Conservation (phyloP, 1,284 basidiomycete species). For the Leccinum pachyderme region DNA sequence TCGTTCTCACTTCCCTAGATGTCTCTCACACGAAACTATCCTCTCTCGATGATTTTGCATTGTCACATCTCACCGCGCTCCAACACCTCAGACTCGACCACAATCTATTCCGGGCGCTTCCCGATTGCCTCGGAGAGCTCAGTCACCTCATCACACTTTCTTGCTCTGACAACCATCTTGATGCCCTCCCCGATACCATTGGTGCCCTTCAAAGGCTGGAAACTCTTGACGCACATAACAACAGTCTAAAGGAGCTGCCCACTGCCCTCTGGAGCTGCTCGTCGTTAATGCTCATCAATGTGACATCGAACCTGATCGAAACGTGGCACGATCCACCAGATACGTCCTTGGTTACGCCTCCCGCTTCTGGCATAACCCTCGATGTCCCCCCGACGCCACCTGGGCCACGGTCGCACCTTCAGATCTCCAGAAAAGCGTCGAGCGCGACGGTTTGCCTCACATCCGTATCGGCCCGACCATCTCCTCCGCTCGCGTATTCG, state of each 20-base stretch:
- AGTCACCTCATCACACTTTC: slow-evolving; percentile 71
- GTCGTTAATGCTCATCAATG: slow-evolving; percentile 75
- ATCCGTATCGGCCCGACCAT: slow-evolving; percentile 30
- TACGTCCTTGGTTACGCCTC: slow-evolving; percentile 13
- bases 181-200: slow-evolving; percentile 74
- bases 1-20: slow-evolving; percentile 78
- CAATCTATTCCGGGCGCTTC: slow-evolving; percentile 86
- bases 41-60: slow-evolving; percentile 71
- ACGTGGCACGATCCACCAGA: slow-evolving; percentile 67
- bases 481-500: slow-evolving; percentile 71
- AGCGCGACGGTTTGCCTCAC: slow-evolving; percentile 18
- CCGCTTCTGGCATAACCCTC: slow-evolving; percentile 18
- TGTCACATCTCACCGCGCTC: slow-evolving; percentile 76
- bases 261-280: slow-evolving; percentile 83
- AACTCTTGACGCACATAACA: slow-evolving; percentile 86
- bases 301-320: slow-evolving; percentile 85
- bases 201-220: slow-evolving; percentile 79
- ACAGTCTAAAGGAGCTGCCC: slow-evolving; percentile 82
- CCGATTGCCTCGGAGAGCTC: slow-evolving; percentile 78
- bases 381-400: slow-evolving; percentile 19
- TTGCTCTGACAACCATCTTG: slow-evolving; percentile 89
- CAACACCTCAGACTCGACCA: slow-evolving; percentile 75
- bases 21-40: slow-evolving; percentile 91
- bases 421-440: slow-evolving; percentile 28
- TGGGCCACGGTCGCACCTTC: slow-evolving; percentile 16